Evolutionary conservation across 371 early-diverging fungal species (phyloP).

Genomic region (Haplosporangium sp.): DNA sequence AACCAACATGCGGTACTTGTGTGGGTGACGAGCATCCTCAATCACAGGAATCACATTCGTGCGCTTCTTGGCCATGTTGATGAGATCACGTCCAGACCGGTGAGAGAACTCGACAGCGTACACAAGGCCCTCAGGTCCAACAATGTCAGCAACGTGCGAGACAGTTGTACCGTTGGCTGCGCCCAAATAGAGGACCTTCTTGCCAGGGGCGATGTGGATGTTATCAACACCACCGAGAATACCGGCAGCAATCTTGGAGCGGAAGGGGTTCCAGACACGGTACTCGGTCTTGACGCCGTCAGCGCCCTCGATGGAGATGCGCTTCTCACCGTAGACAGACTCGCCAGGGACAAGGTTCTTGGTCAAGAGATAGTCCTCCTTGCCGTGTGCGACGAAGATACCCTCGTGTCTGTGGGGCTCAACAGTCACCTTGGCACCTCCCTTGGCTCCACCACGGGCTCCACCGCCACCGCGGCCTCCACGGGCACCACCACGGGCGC

Average conservation of each 20-base stretch:
- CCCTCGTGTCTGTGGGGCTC: slow-evolving; percentile 98
- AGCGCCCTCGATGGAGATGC: slow-evolving; percentile 93
- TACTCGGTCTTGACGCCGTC: slow-evolving; percentile 99
- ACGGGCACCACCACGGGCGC: slow-evolving; percentile 62
- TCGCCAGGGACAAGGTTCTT: slow-evolving; percentile 99
- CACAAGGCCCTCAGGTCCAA: slow-evolving; percentile 98
- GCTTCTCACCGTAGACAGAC: slow-evolving; percentile 99
- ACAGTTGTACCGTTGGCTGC: slow-evolving; percentile 99
- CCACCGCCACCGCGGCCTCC: slow-evolving; percentile 68
- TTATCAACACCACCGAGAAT: slow-evolving; percentile 99
- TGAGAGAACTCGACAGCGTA: slow-evolving; percentile 99
- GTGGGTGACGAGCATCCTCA: slow-evolving; percentile 99
- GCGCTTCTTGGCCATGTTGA: slow-evolving; percentile 99
- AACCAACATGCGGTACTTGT: slow-evolving; percentile 99
- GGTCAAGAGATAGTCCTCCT: slow-evolving; percentile 99
- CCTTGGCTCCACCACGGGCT: slow-evolving; percentile 78
- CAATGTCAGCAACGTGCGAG: slow-evolving; percentile 99
- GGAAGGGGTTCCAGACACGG: slow-evolving; percentile 99
- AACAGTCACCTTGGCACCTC: slow-evolving; percentile 93
- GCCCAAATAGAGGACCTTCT: slow-evolving; percentile 99
- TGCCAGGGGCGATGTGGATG: slow-evolving; percentile 97
- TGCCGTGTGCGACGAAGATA: slow-evolving; percentile 98
- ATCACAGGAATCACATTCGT: slow-evolving; percentile 99
- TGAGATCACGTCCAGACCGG: slow-evolving; percentile 99
- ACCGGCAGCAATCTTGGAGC: slow-evolving; percentile 99